Evolutionary conservation across 768 basidiomycete species (phyloP), one percentile per base, ranked within the genome.

Genomic region (Chalciporus sphaerocephalus): DNA sequence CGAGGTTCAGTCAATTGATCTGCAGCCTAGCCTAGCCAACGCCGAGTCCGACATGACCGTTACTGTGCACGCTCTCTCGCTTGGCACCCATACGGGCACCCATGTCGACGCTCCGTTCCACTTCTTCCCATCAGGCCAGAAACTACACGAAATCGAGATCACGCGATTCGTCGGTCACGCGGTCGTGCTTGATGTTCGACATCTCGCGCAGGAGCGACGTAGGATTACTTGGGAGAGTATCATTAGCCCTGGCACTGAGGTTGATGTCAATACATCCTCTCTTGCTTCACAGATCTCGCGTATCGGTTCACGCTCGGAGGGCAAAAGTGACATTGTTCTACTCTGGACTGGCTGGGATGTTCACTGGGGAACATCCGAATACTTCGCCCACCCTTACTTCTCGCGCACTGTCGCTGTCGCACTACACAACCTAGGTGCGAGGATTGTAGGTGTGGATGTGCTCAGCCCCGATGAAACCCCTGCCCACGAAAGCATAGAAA

Each of bases 41-140:
- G 6, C 37, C 10, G 39, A 44, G n/a, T 5, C 46, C 34, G 18
- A 20, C 11, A 49, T 54, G 38, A 50, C 53, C 40, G 54, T 63
- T 50, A 56, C 56, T 3, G 58, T 65, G 18, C 56, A 61, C 5
- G 43, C 69, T 0, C 64, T 90, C 39, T 67, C 74, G 21, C 55
- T 87, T 17, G 76, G 82, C 4, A 79, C 86, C 1, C 87, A 89
- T 57, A 81, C 82, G 1, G 87, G 87, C 37, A 89, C 87, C 2
- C 87, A 90, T 66, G 72, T 89, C 61, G 87, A 90, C 54, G 83
- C 86, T 1, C 87, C 87, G 0, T 79, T 74, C 40, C 87, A 90
- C 56, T 88, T 87, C 67, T 64, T 83, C 62, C 64, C 66, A 4
- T 68, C 74, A 22, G 85, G 82, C 5, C 64, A 65, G 35, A 76